Conservation (phyloP, 805 yeast genomes). For the Metschnikowia hibisci region DNA sequence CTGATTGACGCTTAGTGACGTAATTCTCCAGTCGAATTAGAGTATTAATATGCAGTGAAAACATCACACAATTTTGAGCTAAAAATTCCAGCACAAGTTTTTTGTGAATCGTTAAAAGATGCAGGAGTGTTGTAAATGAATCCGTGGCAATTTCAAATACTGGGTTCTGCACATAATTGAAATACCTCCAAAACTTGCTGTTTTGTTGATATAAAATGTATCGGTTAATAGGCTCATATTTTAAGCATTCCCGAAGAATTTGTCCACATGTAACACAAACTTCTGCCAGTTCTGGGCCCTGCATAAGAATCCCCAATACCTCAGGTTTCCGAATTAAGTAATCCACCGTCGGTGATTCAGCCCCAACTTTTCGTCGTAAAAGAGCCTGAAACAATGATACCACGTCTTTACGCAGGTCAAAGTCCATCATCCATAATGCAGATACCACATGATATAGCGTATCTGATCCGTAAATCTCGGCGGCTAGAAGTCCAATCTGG, state of each 20-base stretch:
- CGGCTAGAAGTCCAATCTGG: constrained; percentile 69
- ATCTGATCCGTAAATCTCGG: constrained; percentile 73
- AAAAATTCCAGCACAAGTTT: constrained; percentile 70
- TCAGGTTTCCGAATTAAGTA: constrained; percentile 67
- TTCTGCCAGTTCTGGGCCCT: constrained; percentile 72
- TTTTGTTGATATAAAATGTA: constrained; percentile 48
- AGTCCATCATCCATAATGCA: constrained; percentile 66
- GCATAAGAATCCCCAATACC: constrained; percentile 57
- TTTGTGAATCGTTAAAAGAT: constrained; percentile 66
- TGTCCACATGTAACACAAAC: constrained; percentile 70
- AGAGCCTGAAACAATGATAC: constrained; percentile 67
- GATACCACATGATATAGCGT: constrained; percentile 57
- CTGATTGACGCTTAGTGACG: constrained; percentile 88
- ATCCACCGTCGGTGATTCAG: constrained; percentile 82
- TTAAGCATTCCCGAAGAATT: constrained; percentile 80
- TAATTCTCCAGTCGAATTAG: constrained; percentile 76
- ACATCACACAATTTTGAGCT: constrained; percentile 48
- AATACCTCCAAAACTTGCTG: constrained; percentile 73
- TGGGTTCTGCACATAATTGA: constrained; percentile 68
- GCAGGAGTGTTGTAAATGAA: constrained; percentile 73
- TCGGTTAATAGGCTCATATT: constrained; percentile 65
- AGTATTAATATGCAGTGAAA: constrained; percentile 61
- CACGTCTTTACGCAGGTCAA: constrained; percentile 87
- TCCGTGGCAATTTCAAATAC: constrained; percentile 91
- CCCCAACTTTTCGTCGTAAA: constrained; percentile 72